A percentile compares a stretch with the other conserved stretches of the same genome.
Conservation (phyloP, 148 eudicot species). For the Fagopyrum esculentum region DNA sequence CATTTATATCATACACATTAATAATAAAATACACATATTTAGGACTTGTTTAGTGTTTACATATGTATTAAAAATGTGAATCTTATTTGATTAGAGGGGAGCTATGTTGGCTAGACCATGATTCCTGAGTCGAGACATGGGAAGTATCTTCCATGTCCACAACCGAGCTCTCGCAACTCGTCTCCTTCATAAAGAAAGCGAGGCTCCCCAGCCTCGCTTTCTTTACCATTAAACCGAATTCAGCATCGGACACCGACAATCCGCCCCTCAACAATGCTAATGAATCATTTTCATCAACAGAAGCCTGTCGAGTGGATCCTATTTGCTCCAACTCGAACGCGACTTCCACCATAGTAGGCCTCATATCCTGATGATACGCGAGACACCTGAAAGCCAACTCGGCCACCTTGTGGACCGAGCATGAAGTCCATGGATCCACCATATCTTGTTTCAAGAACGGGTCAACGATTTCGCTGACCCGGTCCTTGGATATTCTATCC, state of each 20-base stretch:
- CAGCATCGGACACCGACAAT: constrained; percentile 27
- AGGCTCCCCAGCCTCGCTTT: constrained; percentile 31
- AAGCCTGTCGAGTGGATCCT: constrained; percentile 42
- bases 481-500: constrained; percentile 38
- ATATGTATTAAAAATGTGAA: too few species aligned
- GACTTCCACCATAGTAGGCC: constrained; percentile 82
- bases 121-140: constrained; percentile 79
- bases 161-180: constrained; percentile 2
- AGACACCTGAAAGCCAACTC: constrained; percentile 80
- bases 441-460: constrained; percentile 25
- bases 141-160: constrained; percentile 50
- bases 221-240: constrained; percentile 41
- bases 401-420: constrained; percentile 65
- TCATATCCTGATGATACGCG: constrained; percentile 74
- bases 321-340: constrained; percentile 72
- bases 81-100: constrained; percentile 39
- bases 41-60: too few species aligned
- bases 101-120: constrained; percentile 83
- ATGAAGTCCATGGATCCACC: constrained; percentile 71
- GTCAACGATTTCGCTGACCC: constrained; percentile 20
- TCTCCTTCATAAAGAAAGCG: not conserved
- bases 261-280: constrained; percentile 58
- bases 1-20: too few species aligned
- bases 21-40: too few species aligned
- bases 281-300: constrained; percentile 26